phyloP scores from a whole-genome alignment of 192 early-diverging fungal genomes.

The Coemansia sp. region DNA sequence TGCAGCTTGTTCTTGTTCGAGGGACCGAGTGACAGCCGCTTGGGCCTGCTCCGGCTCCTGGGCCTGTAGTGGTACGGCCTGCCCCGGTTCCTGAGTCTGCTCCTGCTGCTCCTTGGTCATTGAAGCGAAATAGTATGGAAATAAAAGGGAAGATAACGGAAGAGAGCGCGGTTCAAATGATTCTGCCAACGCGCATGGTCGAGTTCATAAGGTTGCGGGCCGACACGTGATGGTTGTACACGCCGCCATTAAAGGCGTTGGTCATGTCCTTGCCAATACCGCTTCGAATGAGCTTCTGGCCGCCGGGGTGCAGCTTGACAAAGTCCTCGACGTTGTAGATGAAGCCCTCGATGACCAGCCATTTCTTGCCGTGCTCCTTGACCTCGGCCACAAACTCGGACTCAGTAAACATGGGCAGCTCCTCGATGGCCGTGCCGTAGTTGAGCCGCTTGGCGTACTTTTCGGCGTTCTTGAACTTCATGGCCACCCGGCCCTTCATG shows the following conservation, averaged over 20 bases:
- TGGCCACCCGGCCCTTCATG: constrained; percentile 60
- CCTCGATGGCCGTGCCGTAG: constrained; percentile 65
- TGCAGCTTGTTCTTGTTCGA: constrained; percentile 3
- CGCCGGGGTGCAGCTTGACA: constrained; percentile 84
- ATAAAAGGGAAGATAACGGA: not conserved
- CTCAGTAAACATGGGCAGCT: constrained; percentile 62
- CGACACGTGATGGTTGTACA: constrained; percentile 84
- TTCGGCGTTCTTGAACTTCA: constrained; percentile 76
- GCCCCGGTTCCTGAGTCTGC: not conserved
- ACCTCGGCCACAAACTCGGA: constrained; percentile 60
- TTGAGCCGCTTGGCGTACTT: constrained; percentile 58
- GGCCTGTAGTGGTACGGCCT: not conserved
- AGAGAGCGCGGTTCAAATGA: constrained; percentile 18
- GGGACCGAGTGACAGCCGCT: not conserved
- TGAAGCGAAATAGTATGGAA: too few species aligned
- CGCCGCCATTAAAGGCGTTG: constrained; percentile 76
- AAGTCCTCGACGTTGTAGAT: constrained; percentile 77
- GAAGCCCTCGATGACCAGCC: constrained; percentile 76
- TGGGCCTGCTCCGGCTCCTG: not conserved
- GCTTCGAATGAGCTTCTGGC: constrained; percentile 58
- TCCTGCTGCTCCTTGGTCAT: not conserved
- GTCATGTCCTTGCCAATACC: constrained; percentile 82
- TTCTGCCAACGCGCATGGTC: constrained; percentile 60
- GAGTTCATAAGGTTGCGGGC: constrained; percentile 74
- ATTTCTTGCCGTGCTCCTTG: constrained; percentile 58